phyloP scores from a whole-genome alignment of 106 monocot species.

The Narthecium ossifragum region DNA sequence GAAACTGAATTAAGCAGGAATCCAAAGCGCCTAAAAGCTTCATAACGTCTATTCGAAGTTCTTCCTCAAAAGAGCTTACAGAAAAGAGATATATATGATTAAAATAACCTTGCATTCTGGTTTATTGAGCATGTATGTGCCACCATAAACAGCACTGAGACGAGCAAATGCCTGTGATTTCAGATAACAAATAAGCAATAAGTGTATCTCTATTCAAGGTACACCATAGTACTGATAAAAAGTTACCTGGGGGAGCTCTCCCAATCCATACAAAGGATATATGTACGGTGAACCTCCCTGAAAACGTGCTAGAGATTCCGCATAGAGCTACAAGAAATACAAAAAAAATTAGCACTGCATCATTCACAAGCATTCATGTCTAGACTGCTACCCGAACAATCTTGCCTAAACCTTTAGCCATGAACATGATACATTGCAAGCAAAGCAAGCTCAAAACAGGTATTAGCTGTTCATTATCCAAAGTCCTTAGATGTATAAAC shows the following conservation, averaged over 20 bases:
- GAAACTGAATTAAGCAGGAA: too few relatives aligned
- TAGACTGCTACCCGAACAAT: not conserved
- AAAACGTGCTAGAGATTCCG: constrained; percentile 78
- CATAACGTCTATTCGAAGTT: too few relatives aligned
- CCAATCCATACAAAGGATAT: constrained; percentile 93
- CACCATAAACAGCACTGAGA: constrained; percentile 95
- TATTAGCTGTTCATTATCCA: too few relatives aligned
- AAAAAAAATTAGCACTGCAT: constrained; percentile 3
- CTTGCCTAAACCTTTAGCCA: too few relatives aligned
- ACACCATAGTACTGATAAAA: not conserved
- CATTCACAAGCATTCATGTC: not conserved
- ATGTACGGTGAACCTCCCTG: constrained; percentile 90
- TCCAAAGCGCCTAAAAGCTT: too few relatives aligned
- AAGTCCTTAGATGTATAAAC: too few relatives aligned
- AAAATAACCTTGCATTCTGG: constrained; percentile 80
- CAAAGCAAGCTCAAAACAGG: too few relatives aligned
- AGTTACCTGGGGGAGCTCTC: constrained; percentile 81
- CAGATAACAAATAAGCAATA: not conserved
- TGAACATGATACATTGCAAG: too few relatives aligned
- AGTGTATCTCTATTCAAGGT: too few relatives aligned
- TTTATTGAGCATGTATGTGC: constrained; percentile 89
- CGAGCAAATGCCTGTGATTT: constrained; percentile 76
- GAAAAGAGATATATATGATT: too few relatives aligned
- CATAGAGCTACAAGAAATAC: constrained; percentile 49
- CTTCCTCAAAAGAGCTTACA: too few relatives aligned